Percentiles rank a stretch among this genome's conserved stretches.
phyloP scores from a whole-genome alignment of 345 rosid genomes.

The Populus alba region DNA sequence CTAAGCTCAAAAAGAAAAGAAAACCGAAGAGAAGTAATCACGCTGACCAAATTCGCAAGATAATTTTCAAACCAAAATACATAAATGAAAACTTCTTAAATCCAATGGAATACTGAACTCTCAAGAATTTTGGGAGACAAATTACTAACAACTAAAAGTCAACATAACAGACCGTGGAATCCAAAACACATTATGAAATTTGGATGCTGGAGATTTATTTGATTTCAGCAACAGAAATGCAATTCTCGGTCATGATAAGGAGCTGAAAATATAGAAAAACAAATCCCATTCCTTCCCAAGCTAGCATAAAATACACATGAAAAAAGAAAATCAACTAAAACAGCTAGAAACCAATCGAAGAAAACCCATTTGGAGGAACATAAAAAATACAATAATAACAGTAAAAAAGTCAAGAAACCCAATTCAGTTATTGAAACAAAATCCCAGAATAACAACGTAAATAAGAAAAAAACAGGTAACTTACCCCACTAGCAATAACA shows the following conservation, averaged over 20 bases:
- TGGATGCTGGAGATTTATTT: neutral
- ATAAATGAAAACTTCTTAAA: neutral
- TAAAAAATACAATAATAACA: neutral
- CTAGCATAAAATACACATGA: neutral
- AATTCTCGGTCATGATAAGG: neutral
- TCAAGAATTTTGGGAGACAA: neutral
- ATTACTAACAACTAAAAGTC: neutral
- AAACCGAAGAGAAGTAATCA: neutral
- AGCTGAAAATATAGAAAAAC: neutral
- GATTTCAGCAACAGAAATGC: neutral
- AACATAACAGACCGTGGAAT: neutral
- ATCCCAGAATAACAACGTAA: neutral
- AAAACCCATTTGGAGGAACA: neutral
- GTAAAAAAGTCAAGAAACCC: neutral
- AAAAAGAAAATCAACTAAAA: neutral
- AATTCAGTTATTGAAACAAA: neutral
- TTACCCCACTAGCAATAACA: conserved; percentile 97
- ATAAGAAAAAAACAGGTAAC: neutral
- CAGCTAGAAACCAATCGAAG: neutral
- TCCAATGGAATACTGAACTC: neutral
- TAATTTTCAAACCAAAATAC: neutral
- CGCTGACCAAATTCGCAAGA: neutral
- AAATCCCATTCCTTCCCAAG: neutral
- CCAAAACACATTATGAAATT: neutral
- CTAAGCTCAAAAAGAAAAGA: neutral